Conservation (phyloP, 2,329 filamentous ascomycete genomes). For the Neofusicoccum laricinum region DNA sequence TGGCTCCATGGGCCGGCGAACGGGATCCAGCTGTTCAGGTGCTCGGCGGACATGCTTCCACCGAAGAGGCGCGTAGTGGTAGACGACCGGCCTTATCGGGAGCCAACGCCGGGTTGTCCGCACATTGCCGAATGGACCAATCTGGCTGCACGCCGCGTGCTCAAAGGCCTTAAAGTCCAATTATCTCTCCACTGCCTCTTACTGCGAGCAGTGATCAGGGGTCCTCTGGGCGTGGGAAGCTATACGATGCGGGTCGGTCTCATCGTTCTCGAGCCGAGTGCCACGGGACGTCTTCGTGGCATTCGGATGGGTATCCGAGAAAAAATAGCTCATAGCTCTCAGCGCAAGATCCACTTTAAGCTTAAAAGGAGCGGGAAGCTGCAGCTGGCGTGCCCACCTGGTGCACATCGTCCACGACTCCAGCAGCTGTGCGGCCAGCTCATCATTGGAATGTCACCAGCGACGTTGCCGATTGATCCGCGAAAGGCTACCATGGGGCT, state of each 20-base stretch:
- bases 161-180: not conserved
- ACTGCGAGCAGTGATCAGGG: too few species aligned
- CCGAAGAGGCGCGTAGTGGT: not conserved
- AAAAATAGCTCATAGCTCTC: not conserved
- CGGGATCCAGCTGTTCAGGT: not conserved
- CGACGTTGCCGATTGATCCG: too few species aligned
- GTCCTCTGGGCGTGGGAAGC: not conserved
- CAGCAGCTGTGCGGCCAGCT: not conserved
- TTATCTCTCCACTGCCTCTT: not conserved
- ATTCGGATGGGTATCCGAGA: not conserved
- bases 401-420: not conserved
- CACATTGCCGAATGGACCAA: not conserved
- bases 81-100: not conserved
- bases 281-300: not conserved
- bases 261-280: not conserved
- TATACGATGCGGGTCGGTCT: not conserved
- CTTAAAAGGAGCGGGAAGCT: not conserved
- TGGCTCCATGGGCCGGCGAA: not conserved
- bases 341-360: not conserved
- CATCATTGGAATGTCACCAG: too few species aligned
- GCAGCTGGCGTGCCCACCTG: not conserved
- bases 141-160: not conserved
- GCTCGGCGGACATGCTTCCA: not conserved
- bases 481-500: too few species aligned
- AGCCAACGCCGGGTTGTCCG: not conserved